Conservation (phyloP, 257 asterid genomes). For the Coffea canephora region DNA sequence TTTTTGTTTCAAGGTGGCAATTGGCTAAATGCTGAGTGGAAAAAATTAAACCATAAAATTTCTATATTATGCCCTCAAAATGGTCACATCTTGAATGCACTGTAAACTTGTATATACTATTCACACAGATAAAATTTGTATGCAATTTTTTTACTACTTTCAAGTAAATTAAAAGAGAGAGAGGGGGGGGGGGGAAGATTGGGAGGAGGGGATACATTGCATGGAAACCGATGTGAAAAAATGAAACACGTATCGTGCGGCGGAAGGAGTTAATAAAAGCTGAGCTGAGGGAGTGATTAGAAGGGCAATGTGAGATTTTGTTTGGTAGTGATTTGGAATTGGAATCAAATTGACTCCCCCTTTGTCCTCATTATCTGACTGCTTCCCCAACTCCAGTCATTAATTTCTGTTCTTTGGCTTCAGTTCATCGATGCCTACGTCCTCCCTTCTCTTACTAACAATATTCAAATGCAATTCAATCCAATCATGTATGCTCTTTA, state of each 20-base stretch:
- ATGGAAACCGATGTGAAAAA: conserved; percentile 37
- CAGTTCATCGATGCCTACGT: conserved; percentile 21
- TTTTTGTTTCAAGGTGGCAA: too few relatives aligned
- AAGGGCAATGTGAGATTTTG: conserved; percentile 30
- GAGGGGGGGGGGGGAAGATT: too few relatives aligned
- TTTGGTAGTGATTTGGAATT: conserved; percentile 55
- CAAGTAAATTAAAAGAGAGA: too few relatives aligned
- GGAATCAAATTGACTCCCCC: conserved; percentile 51
- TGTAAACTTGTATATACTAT: too few relatives aligned
- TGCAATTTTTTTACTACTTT: too few relatives aligned
- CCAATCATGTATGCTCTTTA: neutral
- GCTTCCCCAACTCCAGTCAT: conserved; percentile 1
- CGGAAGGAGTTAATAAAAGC: conserved; percentile 31
- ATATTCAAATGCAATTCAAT: neutral
- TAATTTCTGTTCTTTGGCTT: neutral
- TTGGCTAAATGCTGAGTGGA: too few relatives aligned
- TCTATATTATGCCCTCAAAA: neutral
- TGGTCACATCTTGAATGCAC: too few relatives aligned
- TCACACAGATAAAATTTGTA: too few relatives aligned
- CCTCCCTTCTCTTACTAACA: neutral
- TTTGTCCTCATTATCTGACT: conserved; percentile 27
- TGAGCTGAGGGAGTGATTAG: neutral
- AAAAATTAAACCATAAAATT: neutral
- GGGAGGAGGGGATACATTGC: too few relatives aligned
- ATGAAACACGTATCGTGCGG: conserved; percentile 55